Conservation (phyloP, 495 filamentous ascomycete genomes). For the Venustampulla echinocandica region DNA sequence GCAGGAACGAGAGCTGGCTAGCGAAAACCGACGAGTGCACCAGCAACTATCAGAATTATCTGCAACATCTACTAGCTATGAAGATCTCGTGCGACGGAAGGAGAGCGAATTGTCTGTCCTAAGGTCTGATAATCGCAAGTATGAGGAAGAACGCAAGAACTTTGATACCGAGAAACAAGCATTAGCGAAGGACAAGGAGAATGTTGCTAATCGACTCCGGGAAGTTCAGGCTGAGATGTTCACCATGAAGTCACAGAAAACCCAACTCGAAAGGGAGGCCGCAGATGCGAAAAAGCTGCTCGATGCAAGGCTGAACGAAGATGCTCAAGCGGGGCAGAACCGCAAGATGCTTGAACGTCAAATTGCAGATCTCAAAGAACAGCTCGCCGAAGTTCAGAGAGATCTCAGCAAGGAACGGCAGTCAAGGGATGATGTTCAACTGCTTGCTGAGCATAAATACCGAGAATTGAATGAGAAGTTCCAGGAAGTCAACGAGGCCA, state of each 20-base stretch:
- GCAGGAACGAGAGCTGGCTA: conserved; percentile 64
- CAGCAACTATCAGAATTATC: conserved; percentile 83
- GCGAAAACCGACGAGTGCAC: conserved; percentile 76
- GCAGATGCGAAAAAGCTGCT: conserved; percentile 80
- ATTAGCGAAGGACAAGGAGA: conserved; percentile 68
- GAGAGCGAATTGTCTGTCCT: conserved; percentile 87
- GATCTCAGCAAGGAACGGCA: conserved; percentile 89
- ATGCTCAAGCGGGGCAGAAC: conserved; percentile 76
- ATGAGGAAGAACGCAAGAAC: conserved; percentile 63
- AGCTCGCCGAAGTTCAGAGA: conserved; percentile 76
- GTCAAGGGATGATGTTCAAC: conserved; percentile 89
- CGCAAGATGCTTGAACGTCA: conserved; percentile 82
- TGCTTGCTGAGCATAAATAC: conserved; percentile 85
- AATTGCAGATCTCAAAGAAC: conserved; percentile 73
- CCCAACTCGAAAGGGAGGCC: conserved; percentile 77
- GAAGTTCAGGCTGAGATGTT: conserved; percentile 84
- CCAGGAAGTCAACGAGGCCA: conserved; percentile 81
- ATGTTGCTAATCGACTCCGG: conserved; percentile 64
- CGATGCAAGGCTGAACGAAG: conserved; percentile 81
- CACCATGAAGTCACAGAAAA: conserved; percentile 73
- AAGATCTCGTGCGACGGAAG: conserved; percentile 84
- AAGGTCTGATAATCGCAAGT: conserved; percentile 70
- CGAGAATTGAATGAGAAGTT: conserved; percentile 75
- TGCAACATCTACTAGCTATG: conserved; percentile 85
- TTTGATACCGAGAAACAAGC: conserved; percentile 67